Percentiles rank a stretch among this genome's conserved stretches.
Evolutionary conservation across 1,284 basidiomycete species (phyloP).

Genomic region (Cryptococcus sp.): DNA sequence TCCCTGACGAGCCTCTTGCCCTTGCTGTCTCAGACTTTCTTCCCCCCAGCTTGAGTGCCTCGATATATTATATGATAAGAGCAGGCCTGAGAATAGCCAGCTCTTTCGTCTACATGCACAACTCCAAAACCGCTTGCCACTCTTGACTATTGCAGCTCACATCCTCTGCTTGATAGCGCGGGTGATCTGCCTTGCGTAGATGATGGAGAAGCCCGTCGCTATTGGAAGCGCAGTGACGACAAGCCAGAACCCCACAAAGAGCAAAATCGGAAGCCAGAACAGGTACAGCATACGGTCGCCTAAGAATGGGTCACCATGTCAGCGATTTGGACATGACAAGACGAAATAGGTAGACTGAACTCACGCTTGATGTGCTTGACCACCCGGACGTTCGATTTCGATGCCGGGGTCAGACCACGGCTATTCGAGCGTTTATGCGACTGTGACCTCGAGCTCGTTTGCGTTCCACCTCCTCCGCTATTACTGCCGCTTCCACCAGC

Average conservation of each 20-base stretch:
- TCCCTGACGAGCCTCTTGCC: too few relatives aligned
- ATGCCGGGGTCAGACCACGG: slow-evolving; percentile 5
- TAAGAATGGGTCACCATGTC: slow-evolving; percentile 39
- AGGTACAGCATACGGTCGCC: slow-evolving; percentile 89
- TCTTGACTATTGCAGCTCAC: background rate
- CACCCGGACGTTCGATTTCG: slow-evolving; percentile 17
- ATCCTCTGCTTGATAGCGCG: slow-evolving; percentile 45
- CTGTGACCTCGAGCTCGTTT: background rate
- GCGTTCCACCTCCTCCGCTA: background rate
- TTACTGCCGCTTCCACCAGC: background rate
- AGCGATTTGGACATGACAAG: background rate
- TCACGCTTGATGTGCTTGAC: slow-evolving; percentile 57
- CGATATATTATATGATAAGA: too few relatives aligned
- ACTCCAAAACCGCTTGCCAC: too few relatives aligned
- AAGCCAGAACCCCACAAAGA: slow-evolving; percentile 52
- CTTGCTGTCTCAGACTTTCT: too few relatives aligned
- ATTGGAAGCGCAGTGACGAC: slow-evolving; percentile 47
- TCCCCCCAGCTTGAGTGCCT: too few relatives aligned
- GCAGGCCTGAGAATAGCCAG: too few relatives aligned
- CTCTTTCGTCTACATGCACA: too few relatives aligned
- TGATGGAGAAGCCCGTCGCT: slow-evolving; percentile 44
- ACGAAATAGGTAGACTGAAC: slow-evolving; percentile 34
- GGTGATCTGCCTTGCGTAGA: slow-evolving; percentile 46
- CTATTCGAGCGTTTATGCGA: slow-evolving; percentile 3
- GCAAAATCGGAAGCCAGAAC: slow-evolving; percentile 90